These are phyloP conservation scores for Kregervanrija delftensis DNA, from an alignment of 805 yeast genomes.

Conservation along the genomic window DNA sequence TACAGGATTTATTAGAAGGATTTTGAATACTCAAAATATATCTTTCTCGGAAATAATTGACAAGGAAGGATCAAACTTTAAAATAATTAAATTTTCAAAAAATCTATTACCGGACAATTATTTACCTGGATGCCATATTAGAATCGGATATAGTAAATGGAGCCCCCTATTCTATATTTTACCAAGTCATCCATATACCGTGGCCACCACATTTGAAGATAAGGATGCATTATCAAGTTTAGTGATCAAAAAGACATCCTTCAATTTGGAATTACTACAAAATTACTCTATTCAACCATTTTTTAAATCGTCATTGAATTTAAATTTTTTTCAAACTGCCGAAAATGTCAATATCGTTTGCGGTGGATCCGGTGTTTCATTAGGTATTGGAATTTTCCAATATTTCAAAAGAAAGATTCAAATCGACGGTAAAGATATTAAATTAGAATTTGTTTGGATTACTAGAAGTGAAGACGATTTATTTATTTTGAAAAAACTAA, in stretches of 20 bases:
- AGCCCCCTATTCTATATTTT: constrained; percentile 39
- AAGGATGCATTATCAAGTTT: constrained; percentile 33
- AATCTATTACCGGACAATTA: constrained; percentile 19
- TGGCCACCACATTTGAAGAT: constrained; percentile 32
- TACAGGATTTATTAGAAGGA: constrained; percentile 32
- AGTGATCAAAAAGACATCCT: constrained; percentile 38
- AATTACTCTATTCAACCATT: constrained; percentile 35
- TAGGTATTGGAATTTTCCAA: constrained; percentile 47
- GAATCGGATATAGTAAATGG: constrained; percentile 35
- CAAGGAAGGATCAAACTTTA: constrained; percentile 9
- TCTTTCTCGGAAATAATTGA: constrained; percentile 14
- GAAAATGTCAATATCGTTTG: constrained; percentile 47
- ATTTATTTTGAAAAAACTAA: constrained; percentile 36
- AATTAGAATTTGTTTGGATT: constrained; percentile 48
- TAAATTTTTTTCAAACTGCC: constrained; percentile 39
- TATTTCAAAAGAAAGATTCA: constrained; percentile 26
- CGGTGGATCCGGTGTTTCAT: constrained; percentile 73
- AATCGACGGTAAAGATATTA: constrained; percentile 21
- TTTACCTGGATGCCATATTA: constrained; percentile 51
- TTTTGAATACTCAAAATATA: constrained; percentile 16
- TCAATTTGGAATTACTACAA: constrained; percentile 26
- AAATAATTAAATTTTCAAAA: constrained; percentile 11
- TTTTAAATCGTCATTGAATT: constrained; percentile 35
- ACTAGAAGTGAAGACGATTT: constrained; percentile 40
- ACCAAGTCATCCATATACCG: constrained; percentile 66